A percentile compares a stretch with the other conserved stretches of the same genome.
These are phyloP conservation scores for Cyclotella cryptica DNA, from an alignment of 108 stramenopile genomes.

Conservation along the genomic window DNA sequence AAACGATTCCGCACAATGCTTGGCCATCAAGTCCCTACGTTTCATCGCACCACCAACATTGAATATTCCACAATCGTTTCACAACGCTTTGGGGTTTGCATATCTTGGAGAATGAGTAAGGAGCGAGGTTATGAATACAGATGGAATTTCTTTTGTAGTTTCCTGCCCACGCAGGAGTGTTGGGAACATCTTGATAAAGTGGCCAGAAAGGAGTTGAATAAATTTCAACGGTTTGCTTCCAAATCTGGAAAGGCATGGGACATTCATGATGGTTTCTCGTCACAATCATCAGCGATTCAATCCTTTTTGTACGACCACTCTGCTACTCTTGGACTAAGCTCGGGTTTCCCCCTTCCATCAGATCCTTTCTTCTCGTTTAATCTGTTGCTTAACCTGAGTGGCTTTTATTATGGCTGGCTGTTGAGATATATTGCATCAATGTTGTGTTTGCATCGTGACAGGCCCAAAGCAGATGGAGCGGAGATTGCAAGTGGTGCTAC, in stretches of 20 bases:
- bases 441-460: not conserved
- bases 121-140: constrained; percentile 68
- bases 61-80: constrained; percentile 61
- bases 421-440: constrained; percentile 34
- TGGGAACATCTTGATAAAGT: constrained; percentile 46
- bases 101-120: constrained; percentile 64
- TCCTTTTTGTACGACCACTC: constrained; percentile 55
- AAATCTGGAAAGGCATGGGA: constrained; percentile 11
- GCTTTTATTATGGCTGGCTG: constrained; percentile 66
- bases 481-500: not conserved
- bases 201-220: constrained; percentile 15
- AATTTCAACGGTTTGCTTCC: constrained; percentile 5
- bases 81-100: constrained; percentile 69
- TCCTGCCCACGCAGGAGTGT: constrained; percentile 64
- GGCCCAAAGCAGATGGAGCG: not conserved
- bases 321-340: constrained; percentile 60
- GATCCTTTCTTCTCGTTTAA: constrained; percentile 68
- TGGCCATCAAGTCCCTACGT: constrained; percentile 42
- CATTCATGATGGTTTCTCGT: not conserved
- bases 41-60: constrained; percentile 44
- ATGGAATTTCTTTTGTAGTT: constrained; percentile 64
- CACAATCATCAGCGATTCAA: constrained; percentile 9
- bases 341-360: constrained; percentile 60
- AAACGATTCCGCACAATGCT: constrained; percentile 40
- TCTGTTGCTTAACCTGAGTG: constrained; percentile 61